Percentiles rank a stretch among this genome's conserved stretches.
These are phyloP conservation scores for Kalmanozyma brasiliensis DNA, from an alignment of 1,284 basidiomycete species.

Conservation along the genomic window DNA sequence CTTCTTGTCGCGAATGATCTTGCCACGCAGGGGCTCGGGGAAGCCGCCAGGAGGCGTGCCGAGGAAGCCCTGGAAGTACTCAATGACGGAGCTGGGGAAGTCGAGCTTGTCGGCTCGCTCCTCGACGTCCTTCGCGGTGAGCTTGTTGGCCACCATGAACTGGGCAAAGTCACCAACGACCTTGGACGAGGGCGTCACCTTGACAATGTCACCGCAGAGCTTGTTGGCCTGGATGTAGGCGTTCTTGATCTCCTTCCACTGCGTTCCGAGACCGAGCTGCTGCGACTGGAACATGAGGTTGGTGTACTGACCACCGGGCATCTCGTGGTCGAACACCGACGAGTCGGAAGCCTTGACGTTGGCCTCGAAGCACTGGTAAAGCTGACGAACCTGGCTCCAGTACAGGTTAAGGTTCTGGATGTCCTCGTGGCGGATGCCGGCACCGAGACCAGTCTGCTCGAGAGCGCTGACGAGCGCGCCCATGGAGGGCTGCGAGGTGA, in stretches of 20 bases:
- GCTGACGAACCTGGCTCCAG: constrained; percentile 95
- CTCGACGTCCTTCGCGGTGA: constrained; percentile 86
- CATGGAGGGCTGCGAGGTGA: constrained; percentile 99
- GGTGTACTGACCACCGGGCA: constrained; percentile 86
- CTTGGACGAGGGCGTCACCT: constrained; percentile 99
- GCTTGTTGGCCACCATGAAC: constrained; percentile 96
- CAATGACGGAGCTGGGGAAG: constrained; percentile 81
- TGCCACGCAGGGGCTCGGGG: constrained; percentile 92
- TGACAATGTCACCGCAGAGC: constrained; percentile 96
- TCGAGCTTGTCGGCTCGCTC: constrained; percentile 88
- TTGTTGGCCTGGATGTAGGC: constrained; percentile 80
- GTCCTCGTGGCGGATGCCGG: constrained; percentile 96
- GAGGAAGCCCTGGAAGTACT: constrained; percentile 80
- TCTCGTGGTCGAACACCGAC: constrained; percentile 98
- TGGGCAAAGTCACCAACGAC: constrained; percentile 97
- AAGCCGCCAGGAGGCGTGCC: constrained; percentile 83
- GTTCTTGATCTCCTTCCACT: constrained; percentile 98
- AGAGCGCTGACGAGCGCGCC: constrained; percentile 92
- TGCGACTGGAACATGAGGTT: constrained; percentile 89
- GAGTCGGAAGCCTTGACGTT: constrained; percentile 88
- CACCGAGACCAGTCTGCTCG: constrained; percentile 93
- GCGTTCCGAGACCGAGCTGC: constrained; percentile 94
- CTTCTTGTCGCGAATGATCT: constrained; percentile 92
- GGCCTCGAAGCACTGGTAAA: constrained; percentile 97
- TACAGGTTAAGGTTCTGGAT: constrained; percentile 97